Conservation (phyloP, 768 basidiomycete genomes). For the Pulveroboletus sp. region DNA sequence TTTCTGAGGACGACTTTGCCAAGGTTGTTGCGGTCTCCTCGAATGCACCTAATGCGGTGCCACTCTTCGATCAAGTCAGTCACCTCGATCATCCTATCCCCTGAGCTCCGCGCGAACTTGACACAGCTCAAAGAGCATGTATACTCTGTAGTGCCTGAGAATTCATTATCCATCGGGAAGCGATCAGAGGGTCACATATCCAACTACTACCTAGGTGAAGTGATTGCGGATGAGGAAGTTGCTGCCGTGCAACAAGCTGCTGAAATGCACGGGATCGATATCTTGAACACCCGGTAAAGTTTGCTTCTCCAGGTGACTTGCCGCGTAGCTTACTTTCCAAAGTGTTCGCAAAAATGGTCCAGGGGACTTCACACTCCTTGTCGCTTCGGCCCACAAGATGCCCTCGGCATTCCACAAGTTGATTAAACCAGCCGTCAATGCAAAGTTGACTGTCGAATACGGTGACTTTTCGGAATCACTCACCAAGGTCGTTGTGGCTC, state of each 20-base stretch:
- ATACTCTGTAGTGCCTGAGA: constrained; percentile 61
- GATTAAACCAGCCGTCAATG: constrained; percentile 36
- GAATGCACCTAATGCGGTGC: constrained; percentile 48
- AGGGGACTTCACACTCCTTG: constrained; percentile 60
- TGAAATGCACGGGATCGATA: constrained; percentile 69
- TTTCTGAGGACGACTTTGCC: constrained; percentile 56
- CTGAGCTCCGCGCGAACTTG: constrained; percentile 1
- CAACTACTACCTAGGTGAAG: constrained; percentile 79
- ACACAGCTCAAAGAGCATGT: constrained; percentile 68
- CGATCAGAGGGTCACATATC: constrained; percentile 71
- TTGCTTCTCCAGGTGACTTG: background rate
- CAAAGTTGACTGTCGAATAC: constrained; percentile 60
- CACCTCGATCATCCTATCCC: background rate
- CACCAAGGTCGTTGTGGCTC: constrained; percentile 47
- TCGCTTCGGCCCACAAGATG: constrained; percentile 60
- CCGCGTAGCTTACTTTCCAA: background rate
- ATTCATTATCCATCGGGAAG: constrained; percentile 73
- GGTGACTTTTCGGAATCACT: constrained; percentile 69
- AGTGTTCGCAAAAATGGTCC: constrained; percentile 70
- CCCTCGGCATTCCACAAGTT: constrained; percentile 43
- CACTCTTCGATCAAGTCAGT: constrained; percentile 61
- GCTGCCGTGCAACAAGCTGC: constrained; percentile 68
- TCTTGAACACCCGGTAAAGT: constrained; percentile 73
- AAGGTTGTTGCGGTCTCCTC: constrained; percentile 57
- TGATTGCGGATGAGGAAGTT: constrained; percentile 73